Evolutionary conservation across 768 basidiomycete species (phyloP).

Genomic region (Lentinula lateritia): DNA sequence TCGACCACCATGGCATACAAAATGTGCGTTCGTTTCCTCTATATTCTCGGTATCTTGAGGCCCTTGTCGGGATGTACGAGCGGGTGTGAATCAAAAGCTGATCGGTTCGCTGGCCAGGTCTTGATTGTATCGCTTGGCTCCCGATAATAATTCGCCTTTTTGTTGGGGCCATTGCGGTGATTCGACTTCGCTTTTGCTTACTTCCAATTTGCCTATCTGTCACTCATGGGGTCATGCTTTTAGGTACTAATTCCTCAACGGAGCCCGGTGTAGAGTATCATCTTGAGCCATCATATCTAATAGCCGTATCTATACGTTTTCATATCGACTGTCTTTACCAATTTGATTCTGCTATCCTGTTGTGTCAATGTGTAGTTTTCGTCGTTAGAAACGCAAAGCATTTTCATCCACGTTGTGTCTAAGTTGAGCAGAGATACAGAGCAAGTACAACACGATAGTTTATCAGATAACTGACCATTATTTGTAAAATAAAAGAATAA

Average conservation of each 20-base stretch:
- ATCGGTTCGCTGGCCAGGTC: slow-evolving; percentile 63
- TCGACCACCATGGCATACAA: slow-evolving; percentile 57
- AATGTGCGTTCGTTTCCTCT: slow-evolving; percentile 60
- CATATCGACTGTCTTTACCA: not conserved
- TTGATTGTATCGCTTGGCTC: slow-evolving; percentile 34
- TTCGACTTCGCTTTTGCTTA: not conserved
- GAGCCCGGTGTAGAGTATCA: not conserved
- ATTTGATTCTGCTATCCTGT: not conserved
- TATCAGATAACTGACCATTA: too few relatives aligned
- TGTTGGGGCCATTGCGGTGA: not conserved
- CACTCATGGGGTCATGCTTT: not conserved
- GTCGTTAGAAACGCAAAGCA: not conserved
- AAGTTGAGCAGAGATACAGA: too few relatives aligned
- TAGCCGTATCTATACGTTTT: not conserved
- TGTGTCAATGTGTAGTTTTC: not conserved
- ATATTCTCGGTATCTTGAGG: slow-evolving; percentile 11
- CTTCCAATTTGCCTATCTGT: not conserved
- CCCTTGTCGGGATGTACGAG: slow-evolving; percentile 11
- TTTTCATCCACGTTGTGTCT: not conserved
- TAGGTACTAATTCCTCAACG: not conserved
- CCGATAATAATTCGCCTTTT: not conserved
- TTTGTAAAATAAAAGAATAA: not conserved
- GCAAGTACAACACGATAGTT: too few relatives aligned
- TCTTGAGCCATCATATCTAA: not conserved
- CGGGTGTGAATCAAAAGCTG: slow-evolving; percentile 38